A percentile compares a stretch with the other conserved stretches of the same genome.
Conservation (phyloP, 2,329 filamentous ascomycete species). For the Microascus cirrosus region DNA sequence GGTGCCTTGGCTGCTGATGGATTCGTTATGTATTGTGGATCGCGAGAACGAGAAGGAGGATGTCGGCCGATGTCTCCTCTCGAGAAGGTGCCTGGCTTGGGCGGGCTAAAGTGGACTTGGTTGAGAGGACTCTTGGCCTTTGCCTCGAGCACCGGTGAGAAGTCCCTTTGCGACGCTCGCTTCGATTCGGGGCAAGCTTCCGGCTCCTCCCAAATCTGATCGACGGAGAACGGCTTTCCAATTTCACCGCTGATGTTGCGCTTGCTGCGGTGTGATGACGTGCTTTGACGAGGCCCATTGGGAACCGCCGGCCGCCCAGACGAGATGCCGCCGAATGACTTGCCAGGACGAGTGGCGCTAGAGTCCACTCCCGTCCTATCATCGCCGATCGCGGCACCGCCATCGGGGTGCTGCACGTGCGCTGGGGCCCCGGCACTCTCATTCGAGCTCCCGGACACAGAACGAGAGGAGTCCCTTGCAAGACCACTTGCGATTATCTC, state of each 20-base stretch:
- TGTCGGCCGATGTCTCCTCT: conserved; percentile 63
- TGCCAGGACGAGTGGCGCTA: neutral
- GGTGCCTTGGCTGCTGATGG: conserved; percentile 21
- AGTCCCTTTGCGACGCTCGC: conserved; percentile 12
- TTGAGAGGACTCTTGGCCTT: conserved; percentile 20
- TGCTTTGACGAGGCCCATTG: neutral
- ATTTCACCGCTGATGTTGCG: conserved; percentile 62
- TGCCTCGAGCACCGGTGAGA: conserved; percentile 17
- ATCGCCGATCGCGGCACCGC: conserved; percentile 13
- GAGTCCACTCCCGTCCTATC: neutral
- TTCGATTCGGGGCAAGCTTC: conserved; percentile 25
- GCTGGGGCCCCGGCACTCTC: conserved; percentile 24
- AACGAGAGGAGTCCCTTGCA: conserved; percentile 31
- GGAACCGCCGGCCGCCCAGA: neutral
- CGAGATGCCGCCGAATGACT: neutral
- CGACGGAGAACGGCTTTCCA: conserved; percentile 56
- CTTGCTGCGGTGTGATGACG: conserved; percentile 35
- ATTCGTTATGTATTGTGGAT: conserved; percentile 70
- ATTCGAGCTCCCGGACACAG: conserved; percentile 39
- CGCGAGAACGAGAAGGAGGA: conserved; percentile 69
- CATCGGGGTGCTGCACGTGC: neutral
- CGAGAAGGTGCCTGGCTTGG: neutral
- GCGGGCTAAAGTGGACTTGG: neutral
- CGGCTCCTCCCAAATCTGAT: conserved; percentile 85
- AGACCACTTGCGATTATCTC: conserved; percentile 34